A percentile compares a stretch with the other conserved stretches of the same genome.
Conservation (phyloP, 352 stramenopile genomes). For the Saprolegnia parasitica region DNA sequence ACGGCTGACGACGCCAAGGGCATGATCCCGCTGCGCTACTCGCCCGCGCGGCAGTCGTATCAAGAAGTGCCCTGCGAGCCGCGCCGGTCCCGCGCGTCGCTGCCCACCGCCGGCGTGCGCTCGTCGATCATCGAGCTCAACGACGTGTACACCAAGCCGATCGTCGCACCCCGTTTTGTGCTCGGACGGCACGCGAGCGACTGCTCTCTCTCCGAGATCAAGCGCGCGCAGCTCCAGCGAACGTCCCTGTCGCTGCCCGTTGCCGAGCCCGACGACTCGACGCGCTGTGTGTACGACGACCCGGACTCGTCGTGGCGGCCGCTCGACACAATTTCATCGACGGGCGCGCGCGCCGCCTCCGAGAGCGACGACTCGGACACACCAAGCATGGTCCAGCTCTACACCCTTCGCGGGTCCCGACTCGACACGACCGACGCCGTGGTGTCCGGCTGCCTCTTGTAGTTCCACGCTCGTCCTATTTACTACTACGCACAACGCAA, state of each 20-base stretch:
- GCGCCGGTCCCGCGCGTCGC: neutral
- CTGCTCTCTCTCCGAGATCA: neutral
- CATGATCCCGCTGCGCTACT: constrained; percentile 12
- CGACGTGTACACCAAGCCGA: neutral
- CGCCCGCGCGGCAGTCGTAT: neutral
- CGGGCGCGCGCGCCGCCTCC: neutral
- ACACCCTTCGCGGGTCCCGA: neutral
- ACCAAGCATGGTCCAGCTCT: constrained; percentile 10
- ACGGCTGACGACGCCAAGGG: neutral
- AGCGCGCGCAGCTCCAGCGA: neutral
- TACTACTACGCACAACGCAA: neutral
- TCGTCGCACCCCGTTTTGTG: neutral
- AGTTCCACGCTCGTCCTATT: neutral
- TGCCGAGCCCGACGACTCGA: constrained; percentile 1
- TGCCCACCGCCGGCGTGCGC: neutral
- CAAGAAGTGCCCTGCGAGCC: neutral
- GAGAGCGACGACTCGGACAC: neutral
- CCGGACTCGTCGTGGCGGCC: neutral
- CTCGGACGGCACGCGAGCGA: neutral
- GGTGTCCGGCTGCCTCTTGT: constrained; percentile 1
- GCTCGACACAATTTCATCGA: neutral
- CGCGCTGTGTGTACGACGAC: constrained; percentile 12
- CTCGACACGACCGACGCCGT: neutral
- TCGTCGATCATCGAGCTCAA: neutral
- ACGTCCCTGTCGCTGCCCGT: neutral